phyloP scores from a whole-genome alignment of 768 basidiomycete genomes.

The Phallus indusiatus region DNA sequence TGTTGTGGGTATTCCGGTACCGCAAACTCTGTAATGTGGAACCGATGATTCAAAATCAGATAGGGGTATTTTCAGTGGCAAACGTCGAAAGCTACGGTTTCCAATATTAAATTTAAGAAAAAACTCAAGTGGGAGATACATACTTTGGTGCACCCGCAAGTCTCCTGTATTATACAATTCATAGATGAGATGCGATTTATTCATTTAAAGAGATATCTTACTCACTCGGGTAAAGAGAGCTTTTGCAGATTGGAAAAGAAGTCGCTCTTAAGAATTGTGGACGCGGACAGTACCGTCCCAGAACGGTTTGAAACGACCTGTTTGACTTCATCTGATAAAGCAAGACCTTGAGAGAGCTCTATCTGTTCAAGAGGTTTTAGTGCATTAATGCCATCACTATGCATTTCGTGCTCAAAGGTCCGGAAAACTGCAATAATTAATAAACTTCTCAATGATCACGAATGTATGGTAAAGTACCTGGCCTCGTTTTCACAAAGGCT shows the following conservation, averaged over 20 bases:
- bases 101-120: conserved; percentile 88
- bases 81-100: conserved; percentile 76
- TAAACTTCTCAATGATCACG: background rate
- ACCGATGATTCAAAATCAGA: conserved; percentile 28
- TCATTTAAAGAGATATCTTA: conserved; percentile 3
- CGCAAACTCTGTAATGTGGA: conserved; percentile 60
- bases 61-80: conserved; percentile 18
- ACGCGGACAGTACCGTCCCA: conserved; percentile 81
- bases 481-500: conserved; percentile 71
- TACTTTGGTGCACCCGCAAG: background rate
- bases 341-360: conserved; percentile 54
- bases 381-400: conserved; percentile 65
- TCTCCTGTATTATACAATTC: background rate
- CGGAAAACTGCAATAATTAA: conserved; percentile 58
- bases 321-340: conserved; percentile 85
- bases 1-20: conserved; percentile 95
- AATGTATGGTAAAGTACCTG: conserved; percentile 41
- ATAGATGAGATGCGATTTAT: background rate
- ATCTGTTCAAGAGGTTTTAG: conserved; percentile 76
- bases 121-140: conserved; percentile 35
- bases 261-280: conserved; percentile 91
- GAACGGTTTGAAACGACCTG: conserved; percentile 75
- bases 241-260: conserved; percentile 93
- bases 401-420: conserved; percentile 88
- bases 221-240: conserved; percentile 90